Conservation (phyloP, 768 basidiomycete species). For the Stropharia rugosoannulata region DNA sequence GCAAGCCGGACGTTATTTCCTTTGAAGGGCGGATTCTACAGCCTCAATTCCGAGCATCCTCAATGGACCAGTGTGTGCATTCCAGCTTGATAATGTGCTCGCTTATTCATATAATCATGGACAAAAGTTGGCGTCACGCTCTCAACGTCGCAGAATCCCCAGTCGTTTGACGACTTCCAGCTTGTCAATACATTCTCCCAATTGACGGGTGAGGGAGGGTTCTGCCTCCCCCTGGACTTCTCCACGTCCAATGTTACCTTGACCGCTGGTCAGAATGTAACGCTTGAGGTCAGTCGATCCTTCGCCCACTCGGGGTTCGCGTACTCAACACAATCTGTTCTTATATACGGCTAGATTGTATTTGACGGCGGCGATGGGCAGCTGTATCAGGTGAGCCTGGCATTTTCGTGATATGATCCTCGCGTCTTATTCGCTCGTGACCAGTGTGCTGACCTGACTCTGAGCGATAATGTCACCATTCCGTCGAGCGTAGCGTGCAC, state of each 20-base stretch:
- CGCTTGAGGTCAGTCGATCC: conserved; percentile 48
- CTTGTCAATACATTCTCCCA: conserved; percentile 49
- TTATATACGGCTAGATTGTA: conserved; percentile 33
- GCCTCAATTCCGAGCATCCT: conserved; percentile 65
- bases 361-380: conserved; percentile 71
- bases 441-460: conserved; percentile 79
- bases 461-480: conserved; percentile 52
- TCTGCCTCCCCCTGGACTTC: conserved; percentile 71
- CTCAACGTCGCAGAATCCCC: conserved; percentile 56
- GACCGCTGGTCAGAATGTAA: conserved; percentile 67
- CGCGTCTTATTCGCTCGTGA: neutral
- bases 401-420: neutral
- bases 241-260: conserved; percentile 48
- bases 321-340: neutral
- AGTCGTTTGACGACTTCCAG: conserved; percentile 63
- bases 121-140: conserved; percentile 50
- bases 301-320: neutral
- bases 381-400: conserved; percentile 60
- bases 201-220: conserved; percentile 53
- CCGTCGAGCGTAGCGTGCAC: conserved; percentile 33
- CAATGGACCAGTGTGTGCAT: conserved; percentile 51
- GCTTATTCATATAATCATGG: neutral
- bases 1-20: conserved; percentile 69
- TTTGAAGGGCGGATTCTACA: conserved; percentile 57
- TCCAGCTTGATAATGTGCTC: neutral